Conservation (phyloP, 2,329 filamentous ascomycete genomes). For the Monosporascus sp. region DNA sequence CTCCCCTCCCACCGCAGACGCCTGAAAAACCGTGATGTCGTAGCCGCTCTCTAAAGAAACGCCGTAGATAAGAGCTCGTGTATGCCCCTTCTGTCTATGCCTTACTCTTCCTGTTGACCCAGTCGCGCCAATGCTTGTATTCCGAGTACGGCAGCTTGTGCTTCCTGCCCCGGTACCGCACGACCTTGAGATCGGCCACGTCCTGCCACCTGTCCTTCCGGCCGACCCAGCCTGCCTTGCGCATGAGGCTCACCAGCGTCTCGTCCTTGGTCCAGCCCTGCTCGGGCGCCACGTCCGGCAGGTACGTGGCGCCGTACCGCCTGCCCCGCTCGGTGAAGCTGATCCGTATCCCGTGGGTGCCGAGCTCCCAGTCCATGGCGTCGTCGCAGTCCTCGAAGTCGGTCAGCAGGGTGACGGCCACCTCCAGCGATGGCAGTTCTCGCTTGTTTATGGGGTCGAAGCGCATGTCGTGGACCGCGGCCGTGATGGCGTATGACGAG, state of each 20-base stretch:
- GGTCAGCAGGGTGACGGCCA: slow-evolving; percentile 74
- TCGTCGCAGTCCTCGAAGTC: slow-evolving; percentile 73
- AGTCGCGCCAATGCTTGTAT: slow-evolving; percentile 75
- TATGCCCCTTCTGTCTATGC: slow-evolving; percentile 8
- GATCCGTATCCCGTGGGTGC: slow-evolving; percentile 81
- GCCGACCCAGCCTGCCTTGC: slow-evolving; percentile 89
- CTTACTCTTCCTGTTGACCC: slow-evolving; percentile 44
- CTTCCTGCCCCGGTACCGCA: slow-evolving; percentile 84
- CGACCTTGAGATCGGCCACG: slow-evolving; percentile 66
- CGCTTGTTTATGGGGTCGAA: slow-evolving; percentile 49
- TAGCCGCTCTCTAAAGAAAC: neutral
- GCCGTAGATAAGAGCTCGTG: neutral
- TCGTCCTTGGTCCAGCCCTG: slow-evolving; percentile 96
- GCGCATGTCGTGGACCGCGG: slow-evolving; percentile 59
- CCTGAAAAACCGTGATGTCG: neutral
- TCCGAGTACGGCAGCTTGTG: slow-evolving; percentile 64
- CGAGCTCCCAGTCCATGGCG: slow-evolving; percentile 79
- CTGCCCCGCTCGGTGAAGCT: slow-evolving; percentile 70
- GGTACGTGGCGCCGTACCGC: slow-evolving; percentile 79
- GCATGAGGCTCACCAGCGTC: slow-evolving; percentile 81
- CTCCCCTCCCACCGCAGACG: neutral
- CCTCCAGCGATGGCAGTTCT: slow-evolving; percentile 56
- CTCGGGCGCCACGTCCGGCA: slow-evolving; percentile 86
- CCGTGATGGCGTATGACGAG: slow-evolving; percentile 74
- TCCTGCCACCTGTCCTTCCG: slow-evolving; percentile 74